Percentiles rank a stretch among this genome's conserved stretches.
Evolutionary conservation across 2,329 filamentous ascomycete species (phyloP).

Genomic region (Pyrenochaeta sp.): DNA sequence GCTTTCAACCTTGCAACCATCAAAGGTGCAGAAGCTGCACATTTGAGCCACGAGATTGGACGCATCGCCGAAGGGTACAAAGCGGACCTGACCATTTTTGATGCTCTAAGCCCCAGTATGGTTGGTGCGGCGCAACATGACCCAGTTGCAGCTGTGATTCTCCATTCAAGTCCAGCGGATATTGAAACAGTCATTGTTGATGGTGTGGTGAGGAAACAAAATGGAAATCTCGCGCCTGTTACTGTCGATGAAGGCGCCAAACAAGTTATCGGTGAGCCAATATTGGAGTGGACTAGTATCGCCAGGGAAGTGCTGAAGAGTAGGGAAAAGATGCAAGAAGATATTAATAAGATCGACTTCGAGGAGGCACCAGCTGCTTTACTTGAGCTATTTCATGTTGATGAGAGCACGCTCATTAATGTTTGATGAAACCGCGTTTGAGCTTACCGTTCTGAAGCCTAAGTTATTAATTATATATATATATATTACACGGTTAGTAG

Average conservation of each 20-base stretch:
- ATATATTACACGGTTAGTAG: constrained; percentile 54
- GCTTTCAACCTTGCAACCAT: constrained; percentile 62
- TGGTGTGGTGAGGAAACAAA: constrained; percentile 52
- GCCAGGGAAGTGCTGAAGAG: constrained; percentile 41
- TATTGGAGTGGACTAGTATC: constrained; percentile 42
- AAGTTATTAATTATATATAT: too few species aligned
- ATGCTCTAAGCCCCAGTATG: constrained; percentile 53
- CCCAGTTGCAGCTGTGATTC: constrained; percentile 54
- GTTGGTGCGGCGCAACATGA: constrained; percentile 53
- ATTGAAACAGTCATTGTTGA: constrained; percentile 57
- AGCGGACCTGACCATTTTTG: constrained; percentile 61
- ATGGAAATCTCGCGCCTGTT: constrained; percentile 39
- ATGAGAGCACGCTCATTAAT: constrained; percentile 19
- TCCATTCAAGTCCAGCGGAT: constrained; percentile 53
- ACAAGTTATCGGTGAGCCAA: constrained; percentile 13
- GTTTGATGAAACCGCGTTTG: not conserved
- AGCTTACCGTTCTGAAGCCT: too few species aligned
- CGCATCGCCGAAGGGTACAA: constrained; percentile 56
- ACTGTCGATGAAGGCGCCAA: constrained; percentile 28
- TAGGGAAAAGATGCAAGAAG: constrained; percentile 37
- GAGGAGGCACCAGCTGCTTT: constrained; percentile 18
- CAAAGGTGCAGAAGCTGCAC: constrained; percentile 55
- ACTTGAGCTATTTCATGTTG: constrained; percentile 29
- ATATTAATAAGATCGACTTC: constrained; percentile 42
- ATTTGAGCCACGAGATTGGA: constrained; percentile 55